phyloP scores from a whole-genome alignment of 768 basidiomycete genomes.

The Serendipita indica region DNA sequence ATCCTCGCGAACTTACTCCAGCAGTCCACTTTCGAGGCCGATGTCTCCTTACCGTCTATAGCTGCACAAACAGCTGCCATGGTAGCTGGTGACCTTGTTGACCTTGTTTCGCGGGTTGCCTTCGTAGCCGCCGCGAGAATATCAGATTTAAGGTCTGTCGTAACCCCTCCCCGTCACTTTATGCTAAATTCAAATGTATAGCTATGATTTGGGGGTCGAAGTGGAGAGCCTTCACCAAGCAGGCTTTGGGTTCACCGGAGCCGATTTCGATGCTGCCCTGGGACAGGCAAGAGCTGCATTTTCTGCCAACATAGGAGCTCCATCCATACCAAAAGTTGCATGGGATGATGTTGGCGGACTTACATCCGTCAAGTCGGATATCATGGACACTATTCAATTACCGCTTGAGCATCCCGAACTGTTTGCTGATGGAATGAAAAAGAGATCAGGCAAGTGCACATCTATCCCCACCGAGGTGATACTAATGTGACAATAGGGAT shows the following conservation, averaged over 20 bases:
- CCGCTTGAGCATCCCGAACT: conserved; percentile 83
- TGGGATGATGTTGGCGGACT: conserved; percentile 98
- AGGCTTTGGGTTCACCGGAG: conserved; percentile 28
- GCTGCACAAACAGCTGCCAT: conserved; percentile 87
- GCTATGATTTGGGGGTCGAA: not conserved
- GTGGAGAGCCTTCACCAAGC: conserved; percentile 16
- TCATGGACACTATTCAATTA: conserved; percentile 88
- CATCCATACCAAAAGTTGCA: conserved; percentile 84
- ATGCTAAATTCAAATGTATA: conserved; percentile 27
- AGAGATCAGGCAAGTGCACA: conserved; percentile 61
- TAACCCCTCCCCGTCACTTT: conserved; percentile 20
- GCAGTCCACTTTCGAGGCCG: conserved; percentile 39
- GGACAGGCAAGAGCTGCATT: conserved; percentile 59
- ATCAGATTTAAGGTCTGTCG: conserved; percentile 18
- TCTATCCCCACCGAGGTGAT: conserved; percentile 12
- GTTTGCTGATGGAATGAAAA: conserved; percentile 83
- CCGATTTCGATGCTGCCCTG: conserved; percentile 63
- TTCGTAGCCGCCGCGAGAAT: conserved; percentile 22
- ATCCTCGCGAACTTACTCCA: conserved; percentile 38
- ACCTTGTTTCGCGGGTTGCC: conserved; percentile 48
- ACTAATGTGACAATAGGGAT: conserved; percentile 41
- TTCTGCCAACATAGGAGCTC: conserved; percentile 89
- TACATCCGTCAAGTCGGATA: conserved; percentile 73
- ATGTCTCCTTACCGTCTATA: conserved; percentile 56
- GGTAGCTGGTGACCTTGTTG: conserved; percentile 62